Base-by-base conservation (phyloP, 805 yeast genomes). In the Clavispora asparagi region DNA sequence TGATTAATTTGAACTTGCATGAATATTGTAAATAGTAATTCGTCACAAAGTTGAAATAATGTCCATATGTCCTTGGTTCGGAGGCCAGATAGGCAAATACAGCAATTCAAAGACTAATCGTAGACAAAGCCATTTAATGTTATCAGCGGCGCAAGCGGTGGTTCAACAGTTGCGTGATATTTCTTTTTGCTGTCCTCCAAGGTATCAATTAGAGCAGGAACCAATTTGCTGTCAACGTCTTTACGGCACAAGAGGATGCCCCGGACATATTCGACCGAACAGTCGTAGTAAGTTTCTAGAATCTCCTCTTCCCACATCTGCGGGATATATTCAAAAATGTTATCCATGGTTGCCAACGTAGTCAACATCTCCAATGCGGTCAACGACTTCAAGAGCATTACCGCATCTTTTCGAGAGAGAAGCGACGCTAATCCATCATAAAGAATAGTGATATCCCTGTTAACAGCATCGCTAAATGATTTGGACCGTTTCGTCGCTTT, bases 241-340 rank as follows among this genome's bases (percentile, higher is more conserved):
- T 68, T 78, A 56, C 76, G 68, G 56, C 70, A 76, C 52, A 72
- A 70, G 44, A 90, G 71, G 37, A 89, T 76, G 12, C 82, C 82
- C 39, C 77, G 78, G 38, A 91, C 73, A 57, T 89, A 78, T 42
- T 79, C 83, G 7, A 83, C 66, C 0, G 95, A 90, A 47, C 91
- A 82, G 61, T 88, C 90, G 67, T 88, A 83, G 68, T 83, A 89
- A 36, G 76, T 77, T 11, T 71, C 70, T 43, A 89, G 68, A 33
- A 86, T 77, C 39, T 76, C 79, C 45, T 57, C 63, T 56, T 72
- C 73, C 82, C 90, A 86, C 45, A 78, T 72, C 26, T 64, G 67
- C 2, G 75, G 73, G 11, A 70, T 64, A 14, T 55, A 54, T 23
- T 54, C 59, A 49, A 54, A 42, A 8, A 72, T 67, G 39, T 68